Evolutionary conservation across 2,329 filamentous ascomycete genomes (phyloP), one percentile per base, ranked within the genome.

Genomic region (Fusarium buxicola): DNA sequence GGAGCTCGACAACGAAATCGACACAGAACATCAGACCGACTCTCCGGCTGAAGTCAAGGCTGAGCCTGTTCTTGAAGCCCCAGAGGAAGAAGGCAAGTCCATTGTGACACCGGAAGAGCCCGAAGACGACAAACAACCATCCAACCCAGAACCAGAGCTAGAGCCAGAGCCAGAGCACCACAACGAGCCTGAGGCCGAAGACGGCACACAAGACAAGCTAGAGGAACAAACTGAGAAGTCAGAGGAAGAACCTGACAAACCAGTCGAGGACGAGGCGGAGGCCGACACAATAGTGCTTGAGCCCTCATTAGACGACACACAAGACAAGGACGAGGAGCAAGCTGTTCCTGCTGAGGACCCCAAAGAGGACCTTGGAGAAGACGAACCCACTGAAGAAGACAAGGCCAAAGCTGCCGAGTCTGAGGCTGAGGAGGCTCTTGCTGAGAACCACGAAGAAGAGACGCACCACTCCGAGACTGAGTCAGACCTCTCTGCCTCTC

Each of bases 401-500:
- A 58, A 56, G 34, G 30, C 40, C 16, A 54, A 56, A 30, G 32
- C 49, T 41, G 41, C 45, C 18, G 55, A 49, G 39, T 47, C 40
- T 32, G 58, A 63, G 34, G 38, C 34, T 3, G 43, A 61, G 13
- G 51, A 67, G 15, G 38, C 58, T 28, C 35, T 30, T 21, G 27
- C 44, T 16, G 54, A 55, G 1, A 48, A 34, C 7, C 40, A 45
- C 28, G 45, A 60, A 40, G 55, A 63, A 5, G 65, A 69, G 7
- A 35, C 46, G 10, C 50, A 60, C 15, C 54, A 57, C 24, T 63
- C 64, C 2, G 60, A 69, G 8, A 47, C 50, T 6, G 60, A 63
- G 27, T 66, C 69, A 31, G 65, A 69, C 15, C 38, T 35, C 12
- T 59, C 66, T 2, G 57, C 38, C 2, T 71, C 59, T 41, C 62